These are phyloP conservation scores for Mikania micrantha DNA, from an alignment of 129 eudicot genomes.

Conservation along the genomic window DNA sequence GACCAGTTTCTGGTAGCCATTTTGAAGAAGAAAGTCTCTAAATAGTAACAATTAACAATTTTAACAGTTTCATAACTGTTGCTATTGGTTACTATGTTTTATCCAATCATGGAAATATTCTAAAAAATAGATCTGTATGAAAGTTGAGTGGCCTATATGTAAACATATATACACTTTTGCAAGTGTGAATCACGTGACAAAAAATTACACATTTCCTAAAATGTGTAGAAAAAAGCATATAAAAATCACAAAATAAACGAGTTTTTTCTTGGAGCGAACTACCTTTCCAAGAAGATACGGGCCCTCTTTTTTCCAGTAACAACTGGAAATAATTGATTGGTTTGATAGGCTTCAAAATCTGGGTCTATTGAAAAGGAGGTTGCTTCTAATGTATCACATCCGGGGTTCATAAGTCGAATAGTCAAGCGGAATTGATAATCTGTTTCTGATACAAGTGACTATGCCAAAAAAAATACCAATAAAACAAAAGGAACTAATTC, in stretches of 20 bases:
- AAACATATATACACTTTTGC: background rate
- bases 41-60: too few species aligned
- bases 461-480: too few species aligned
- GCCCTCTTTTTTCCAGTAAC: constrained; percentile 47
- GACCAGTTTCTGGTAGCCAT: too few species aligned
- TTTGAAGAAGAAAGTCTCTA: too few species aligned
- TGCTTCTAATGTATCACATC: constrained; percentile 54
- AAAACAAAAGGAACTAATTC: constrained; percentile 5
- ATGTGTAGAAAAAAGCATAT: background rate
- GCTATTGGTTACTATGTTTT: background rate
- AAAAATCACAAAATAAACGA: background rate
- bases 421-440: constrained; percentile 42
- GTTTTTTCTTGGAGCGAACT: background rate
- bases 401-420: constrained; percentile 69
- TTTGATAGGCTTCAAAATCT: constrained; percentile 53
- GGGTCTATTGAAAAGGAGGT: constrained; percentile 64
- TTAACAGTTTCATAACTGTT: background rate
- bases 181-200: background rate
- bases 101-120: background rate
- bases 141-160: background rate
- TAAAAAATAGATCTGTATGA: background rate
- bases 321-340: constrained; percentile 37
- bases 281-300: constrained; percentile 63
- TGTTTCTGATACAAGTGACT: constrained; percentile 44
- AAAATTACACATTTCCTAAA: background rate